These are phyloP conservation scores for Solanum sitiens DNA, from an alignment of 257 asterid species.

Conservation along the genomic window DNA sequence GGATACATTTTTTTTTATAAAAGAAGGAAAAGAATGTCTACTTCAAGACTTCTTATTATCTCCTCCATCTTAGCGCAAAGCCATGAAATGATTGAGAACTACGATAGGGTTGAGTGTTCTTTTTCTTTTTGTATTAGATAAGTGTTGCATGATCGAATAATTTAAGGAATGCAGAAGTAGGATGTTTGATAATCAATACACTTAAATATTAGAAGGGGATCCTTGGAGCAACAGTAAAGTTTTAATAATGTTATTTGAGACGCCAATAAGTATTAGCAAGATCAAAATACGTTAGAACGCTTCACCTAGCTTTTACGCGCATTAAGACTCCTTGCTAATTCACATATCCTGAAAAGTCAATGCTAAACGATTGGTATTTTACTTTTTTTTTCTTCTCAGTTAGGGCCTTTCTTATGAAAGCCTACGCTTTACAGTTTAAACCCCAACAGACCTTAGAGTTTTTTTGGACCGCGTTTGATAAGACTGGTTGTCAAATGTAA, in stretches of 20 bases:
- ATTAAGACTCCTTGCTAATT: too few species aligned
- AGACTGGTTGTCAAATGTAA: background rate
- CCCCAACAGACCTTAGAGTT: background rate
- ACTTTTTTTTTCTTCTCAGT: background rate
- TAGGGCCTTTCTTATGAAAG: background rate
- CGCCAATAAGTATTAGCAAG: too few species aligned
- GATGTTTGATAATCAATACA: background rate
- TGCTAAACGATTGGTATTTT: background rate
- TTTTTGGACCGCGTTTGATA: background rate
- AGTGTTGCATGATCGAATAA: background rate
- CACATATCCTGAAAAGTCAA: too few species aligned
- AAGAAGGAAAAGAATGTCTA: background rate
- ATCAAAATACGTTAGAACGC: background rate
- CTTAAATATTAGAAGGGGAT: background rate
- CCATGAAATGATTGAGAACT: background rate
- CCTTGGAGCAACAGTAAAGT: too few species aligned
- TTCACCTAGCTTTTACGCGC: too few species aligned
- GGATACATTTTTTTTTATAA: background rate
- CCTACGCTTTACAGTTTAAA: too few species aligned
- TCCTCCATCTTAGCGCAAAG: background rate
- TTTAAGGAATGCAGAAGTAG: background rate
- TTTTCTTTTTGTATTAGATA: background rate
- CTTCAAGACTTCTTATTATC: background rate
- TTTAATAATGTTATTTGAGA: background rate
- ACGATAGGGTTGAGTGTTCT: background rate